A percentile compares a stretch with the other conserved stretches of the same genome.
phyloP scores from a whole-genome alignment of 2,329 filamentous ascomycete species.

The Cladosporium austrohemisphaericum region DNA sequence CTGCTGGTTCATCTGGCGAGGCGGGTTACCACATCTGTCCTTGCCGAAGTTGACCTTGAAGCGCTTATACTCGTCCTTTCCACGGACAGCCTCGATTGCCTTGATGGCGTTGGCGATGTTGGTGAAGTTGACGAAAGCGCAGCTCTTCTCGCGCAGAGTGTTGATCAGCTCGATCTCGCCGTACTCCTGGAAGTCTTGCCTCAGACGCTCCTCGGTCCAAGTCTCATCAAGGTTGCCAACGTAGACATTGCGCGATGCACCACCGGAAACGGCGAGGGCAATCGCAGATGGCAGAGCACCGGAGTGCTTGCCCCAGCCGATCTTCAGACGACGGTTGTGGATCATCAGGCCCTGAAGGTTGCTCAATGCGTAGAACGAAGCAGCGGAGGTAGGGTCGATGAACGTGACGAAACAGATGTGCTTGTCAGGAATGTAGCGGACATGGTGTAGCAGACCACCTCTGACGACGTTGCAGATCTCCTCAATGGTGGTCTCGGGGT shows the following conservation, averaged over 20 bases:
- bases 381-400: constrained; percentile 95
- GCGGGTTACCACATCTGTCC: constrained; percentile 94
- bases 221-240: constrained; percentile 96
- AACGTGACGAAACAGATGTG: constrained; percentile 99
- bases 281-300: constrained; percentile 94
- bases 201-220: constrained; percentile 92
- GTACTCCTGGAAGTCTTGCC: constrained; percentile 95
- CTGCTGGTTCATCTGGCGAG: constrained; percentile 70
- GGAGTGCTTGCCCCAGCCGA: constrained; percentile 99
- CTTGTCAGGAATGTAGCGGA: constrained; percentile 98
- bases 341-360: constrained; percentile 99
- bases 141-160: constrained; percentile 95
- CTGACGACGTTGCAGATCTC: constrained; percentile 99
- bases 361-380: constrained; percentile 95
- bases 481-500: constrained; percentile 97
- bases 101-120: constrained; percentile 99
- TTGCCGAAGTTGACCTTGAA: constrained; percentile 99
- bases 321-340: constrained; percentile 95
- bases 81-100: constrained; percentile 91
- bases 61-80: constrained; percentile 91
- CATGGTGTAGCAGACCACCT: constrained; percentile 91
- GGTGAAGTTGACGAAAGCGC: constrained; percentile 98
- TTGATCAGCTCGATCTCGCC: constrained; percentile 98
- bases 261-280: constrained; percentile 89
- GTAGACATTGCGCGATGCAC: constrained; percentile 97